Conservation (phyloP, 192 early-diverging fungal genomes). For the Radiomyces spectabilis region DNA sequence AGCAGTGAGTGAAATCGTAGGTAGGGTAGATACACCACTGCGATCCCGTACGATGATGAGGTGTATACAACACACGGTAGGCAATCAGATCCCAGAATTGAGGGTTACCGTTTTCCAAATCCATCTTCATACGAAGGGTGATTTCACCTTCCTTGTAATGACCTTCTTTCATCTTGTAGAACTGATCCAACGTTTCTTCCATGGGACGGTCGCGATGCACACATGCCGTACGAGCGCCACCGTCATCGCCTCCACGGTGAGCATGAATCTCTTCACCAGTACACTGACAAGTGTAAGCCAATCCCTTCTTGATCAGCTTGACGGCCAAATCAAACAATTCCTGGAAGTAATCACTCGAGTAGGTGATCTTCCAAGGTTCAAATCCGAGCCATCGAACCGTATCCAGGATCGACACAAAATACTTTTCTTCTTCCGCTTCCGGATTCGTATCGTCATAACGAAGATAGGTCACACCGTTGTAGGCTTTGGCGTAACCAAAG, state of each 20-base stretch:
- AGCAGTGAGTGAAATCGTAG: conserved; percentile 98
- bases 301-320: conserved; percentile 80
- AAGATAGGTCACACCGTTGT: conserved; percentile 87
- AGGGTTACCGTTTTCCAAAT: conserved; percentile 93
- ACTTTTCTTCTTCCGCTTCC: conserved; percentile 90
- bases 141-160: conserved; percentile 86
- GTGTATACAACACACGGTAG: conserved; percentile 88
- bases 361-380: conserved; percentile 83
- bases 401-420: conserved; percentile 93
- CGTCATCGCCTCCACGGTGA: conserved; percentile 84
- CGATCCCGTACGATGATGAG: conserved; percentile 87
- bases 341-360: conserved; percentile 98
- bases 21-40: conserved; percentile 99
- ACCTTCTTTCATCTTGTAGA: conserved; percentile 98
- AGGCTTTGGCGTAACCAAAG: conserved; percentile 94
- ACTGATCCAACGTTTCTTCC: conserved; percentile 86
- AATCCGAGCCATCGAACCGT: conserved; percentile 95
- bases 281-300: conserved; percentile 79
- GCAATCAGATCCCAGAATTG: conserved; percentile 99
- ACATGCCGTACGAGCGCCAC: conserved; percentile 84
- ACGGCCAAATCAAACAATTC: conserved; percentile 91
- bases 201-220: conserved; percentile 88
- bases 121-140: conserved; percentile 99
- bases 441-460: conserved; percentile 60
- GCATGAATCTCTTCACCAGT: conserved; percentile 89